Percentiles rank a stretch among this genome's conserved stretches.
phyloP scores from a whole-genome alignment of 1,284 basidiomycete species.

The Fomitopsis schrenkii region DNA sequence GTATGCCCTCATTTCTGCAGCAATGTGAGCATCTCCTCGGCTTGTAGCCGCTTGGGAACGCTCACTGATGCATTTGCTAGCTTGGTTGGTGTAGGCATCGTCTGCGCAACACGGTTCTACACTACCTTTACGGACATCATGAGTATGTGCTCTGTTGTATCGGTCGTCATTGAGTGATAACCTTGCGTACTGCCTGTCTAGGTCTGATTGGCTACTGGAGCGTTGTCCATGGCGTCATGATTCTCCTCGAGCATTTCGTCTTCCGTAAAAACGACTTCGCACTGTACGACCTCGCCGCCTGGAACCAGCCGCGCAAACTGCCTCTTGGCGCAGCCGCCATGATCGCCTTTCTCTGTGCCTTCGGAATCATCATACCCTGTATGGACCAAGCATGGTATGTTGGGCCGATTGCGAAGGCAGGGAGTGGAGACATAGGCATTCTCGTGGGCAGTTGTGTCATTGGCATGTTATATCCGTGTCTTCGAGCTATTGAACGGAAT shows the following conservation, averaged over 20 bases:
- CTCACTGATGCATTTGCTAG: constrained; percentile 23
- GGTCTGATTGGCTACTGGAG: constrained; percentile 61
- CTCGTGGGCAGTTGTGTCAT: constrained; percentile 43
- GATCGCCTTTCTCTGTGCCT: constrained; percentile 43
- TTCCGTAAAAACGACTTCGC: constrained; percentile 41
- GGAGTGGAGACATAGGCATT: constrained; percentile 57
- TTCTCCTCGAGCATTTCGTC: constrained; percentile 54
- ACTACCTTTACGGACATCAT: constrained; percentile 52
- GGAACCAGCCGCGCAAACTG: constrained; percentile 35
- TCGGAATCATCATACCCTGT: constrained; percentile 51
- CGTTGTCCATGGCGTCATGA: constrained; percentile 46
- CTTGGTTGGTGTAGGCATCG: constrained; percentile 55
- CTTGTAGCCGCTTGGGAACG: background rate
- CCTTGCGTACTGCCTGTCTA: constrained; percentile 13
- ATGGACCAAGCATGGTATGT: constrained; percentile 62
- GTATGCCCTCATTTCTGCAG: constrained; percentile 64
- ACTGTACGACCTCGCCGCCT: constrained; percentile 34
- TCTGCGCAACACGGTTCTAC: constrained; percentile 58
- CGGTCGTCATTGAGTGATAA: background rate
- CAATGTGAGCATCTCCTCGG: constrained; percentile 42
- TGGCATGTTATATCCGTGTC: constrained; percentile 33
- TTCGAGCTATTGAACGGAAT: constrained; percentile 35
- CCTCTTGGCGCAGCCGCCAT: constrained; percentile 48
- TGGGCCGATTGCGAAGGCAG: constrained; percentile 40
- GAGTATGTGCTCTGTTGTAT: constrained; percentile 30